phyloP scores from a whole-genome alignment of 1,284 basidiomycete species.

The Cryptococcus sp. region DNA sequence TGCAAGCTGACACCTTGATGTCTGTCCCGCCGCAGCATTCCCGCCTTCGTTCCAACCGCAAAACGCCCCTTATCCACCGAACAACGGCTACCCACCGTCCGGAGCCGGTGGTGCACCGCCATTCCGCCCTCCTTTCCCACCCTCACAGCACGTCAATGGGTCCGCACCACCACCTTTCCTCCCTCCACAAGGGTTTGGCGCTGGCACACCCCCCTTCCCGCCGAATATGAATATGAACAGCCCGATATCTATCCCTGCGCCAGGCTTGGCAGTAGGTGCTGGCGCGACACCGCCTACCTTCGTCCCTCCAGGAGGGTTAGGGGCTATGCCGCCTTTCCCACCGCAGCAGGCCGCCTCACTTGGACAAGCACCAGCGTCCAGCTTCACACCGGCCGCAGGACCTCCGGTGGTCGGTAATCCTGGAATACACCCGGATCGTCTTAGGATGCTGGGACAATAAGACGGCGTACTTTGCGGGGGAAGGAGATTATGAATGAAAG shows the following conservation, averaged over 20 bases:
- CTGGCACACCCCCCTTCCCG: constrained; percentile 16
- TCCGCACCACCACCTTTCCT: constrained; percentile 23
- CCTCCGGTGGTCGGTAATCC: constrained; percentile 32
- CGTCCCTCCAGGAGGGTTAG: constrained; percentile 7
- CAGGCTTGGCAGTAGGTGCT: background rate
- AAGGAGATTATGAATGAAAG: too few relatives aligned
- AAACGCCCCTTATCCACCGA: background rate
- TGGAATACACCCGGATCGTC: constrained; percentile 80
- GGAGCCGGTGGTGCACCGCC: constrained; percentile 54
- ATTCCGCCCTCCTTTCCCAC: constrained; percentile 22
- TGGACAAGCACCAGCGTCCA: constrained; percentile 25
- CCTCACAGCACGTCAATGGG: constrained; percentile 28
- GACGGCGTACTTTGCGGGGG: background rate
- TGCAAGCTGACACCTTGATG: too few relatives aligned
- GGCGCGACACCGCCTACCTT: background rate
- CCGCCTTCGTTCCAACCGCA: too few relatives aligned
- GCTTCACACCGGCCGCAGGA: constrained; percentile 31
- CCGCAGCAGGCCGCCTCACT: constrained; percentile 23
- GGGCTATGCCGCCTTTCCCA: background rate
- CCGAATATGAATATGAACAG: background rate
- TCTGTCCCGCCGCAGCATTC: background rate
- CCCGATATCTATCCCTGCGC: background rate
- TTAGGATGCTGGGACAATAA: constrained; percentile 70
- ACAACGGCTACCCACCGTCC: constrained; percentile 9
- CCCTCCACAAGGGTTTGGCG: constrained; percentile 8